phyloP scores from a whole-genome alignment of 441 rosid genomes.

The Rhodomyrtus psidioides region DNA sequence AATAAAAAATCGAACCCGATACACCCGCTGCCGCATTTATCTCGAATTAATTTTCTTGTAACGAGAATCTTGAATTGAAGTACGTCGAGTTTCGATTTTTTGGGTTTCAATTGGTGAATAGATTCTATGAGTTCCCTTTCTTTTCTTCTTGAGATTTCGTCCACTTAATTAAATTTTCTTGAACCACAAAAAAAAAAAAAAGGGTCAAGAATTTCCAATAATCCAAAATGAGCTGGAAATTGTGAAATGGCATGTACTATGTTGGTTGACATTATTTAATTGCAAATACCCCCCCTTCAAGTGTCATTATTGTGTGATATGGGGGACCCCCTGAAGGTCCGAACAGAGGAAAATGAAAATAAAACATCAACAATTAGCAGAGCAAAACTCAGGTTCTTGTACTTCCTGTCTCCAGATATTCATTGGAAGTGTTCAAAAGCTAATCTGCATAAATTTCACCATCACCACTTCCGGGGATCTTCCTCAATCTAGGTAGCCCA shows the following conservation, averaged over 20 bases:
- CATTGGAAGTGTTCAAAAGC: background rate
- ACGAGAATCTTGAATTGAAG: no score
- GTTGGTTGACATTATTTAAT: background rate
- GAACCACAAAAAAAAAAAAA: background rate
- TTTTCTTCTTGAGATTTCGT: background rate
- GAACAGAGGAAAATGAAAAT: background rate
- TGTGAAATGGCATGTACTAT: background rate
- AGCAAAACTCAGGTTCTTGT: background rate
- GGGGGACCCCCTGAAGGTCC: background rate
- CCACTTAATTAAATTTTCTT: background rate
- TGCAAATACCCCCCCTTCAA: background rate
- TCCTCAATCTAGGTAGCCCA: background rate
- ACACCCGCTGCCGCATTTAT: accelerated
- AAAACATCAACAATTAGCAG: background rate
- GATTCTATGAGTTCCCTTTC: background rate
- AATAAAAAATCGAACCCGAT: accelerated
- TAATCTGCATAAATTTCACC: background rate
- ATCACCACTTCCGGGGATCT: background rate
- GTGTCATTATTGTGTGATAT: background rate
- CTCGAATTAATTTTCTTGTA: background rate
- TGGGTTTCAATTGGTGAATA: background rate
- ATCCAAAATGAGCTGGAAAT: background rate
- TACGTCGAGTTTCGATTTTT: background rate
- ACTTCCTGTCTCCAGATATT: background rate
- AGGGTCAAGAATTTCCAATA: background rate